phyloP scores from a whole-genome alignment of 1,284 basidiomycete genomes.

The Bondarzewia mesenterica region DNA sequence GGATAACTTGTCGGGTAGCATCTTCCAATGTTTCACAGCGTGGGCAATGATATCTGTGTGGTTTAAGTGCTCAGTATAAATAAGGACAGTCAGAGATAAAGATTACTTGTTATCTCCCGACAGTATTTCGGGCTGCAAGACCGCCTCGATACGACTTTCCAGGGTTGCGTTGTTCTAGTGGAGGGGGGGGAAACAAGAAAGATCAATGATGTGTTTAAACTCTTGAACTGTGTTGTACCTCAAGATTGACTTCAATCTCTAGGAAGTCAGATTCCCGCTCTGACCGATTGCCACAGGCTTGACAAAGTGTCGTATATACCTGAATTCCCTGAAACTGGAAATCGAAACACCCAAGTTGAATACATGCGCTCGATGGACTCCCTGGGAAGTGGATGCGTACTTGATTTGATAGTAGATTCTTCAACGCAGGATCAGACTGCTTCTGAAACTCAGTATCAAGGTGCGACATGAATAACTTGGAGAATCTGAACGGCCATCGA shows the following conservation, averaged over 20 bases:
- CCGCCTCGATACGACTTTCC: slow-evolving; percentile 56
- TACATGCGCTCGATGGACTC: background rate
- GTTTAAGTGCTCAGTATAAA: background rate
- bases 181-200: slow-evolving; percentile 4
- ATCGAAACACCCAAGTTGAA: slow-evolving; percentile 2
- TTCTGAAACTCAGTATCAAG: slow-evolving; percentile 80
- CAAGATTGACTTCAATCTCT: slow-evolving; percentile 80
- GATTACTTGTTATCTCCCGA: slow-evolving; percentile 72
- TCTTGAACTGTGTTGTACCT: slow-evolving; percentile 34
- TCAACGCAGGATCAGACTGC: slow-evolving; percentile 52
- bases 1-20: slow-evolving; percentile 67
- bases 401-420: slow-evolving; percentile 63
- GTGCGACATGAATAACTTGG: slow-evolving; percentile 87
- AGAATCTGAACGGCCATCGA: slow-evolving; percentile 53
- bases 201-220: slow-evolving; percentile 2
- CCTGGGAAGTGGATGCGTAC: slow-evolving; percentile 26
- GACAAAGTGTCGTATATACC: slow-evolving; percentile 72
- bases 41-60: slow-evolving; percentile 67
- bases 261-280: slow-evolving; percentile 65
- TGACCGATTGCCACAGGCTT: slow-evolving; percentile 58
- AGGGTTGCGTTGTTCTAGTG: slow-evolving; percentile 61
- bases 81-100: slow-evolving; percentile 1
- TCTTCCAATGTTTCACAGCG: slow-evolving; percentile 63
- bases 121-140: slow-evolving; percentile 63
- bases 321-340: slow-evolving; percentile 78